These are phyloP conservation scores for Globisporangium cederbergense DNA, from an alignment of 352 stramenopile species.

Conservation along the genomic window DNA sequence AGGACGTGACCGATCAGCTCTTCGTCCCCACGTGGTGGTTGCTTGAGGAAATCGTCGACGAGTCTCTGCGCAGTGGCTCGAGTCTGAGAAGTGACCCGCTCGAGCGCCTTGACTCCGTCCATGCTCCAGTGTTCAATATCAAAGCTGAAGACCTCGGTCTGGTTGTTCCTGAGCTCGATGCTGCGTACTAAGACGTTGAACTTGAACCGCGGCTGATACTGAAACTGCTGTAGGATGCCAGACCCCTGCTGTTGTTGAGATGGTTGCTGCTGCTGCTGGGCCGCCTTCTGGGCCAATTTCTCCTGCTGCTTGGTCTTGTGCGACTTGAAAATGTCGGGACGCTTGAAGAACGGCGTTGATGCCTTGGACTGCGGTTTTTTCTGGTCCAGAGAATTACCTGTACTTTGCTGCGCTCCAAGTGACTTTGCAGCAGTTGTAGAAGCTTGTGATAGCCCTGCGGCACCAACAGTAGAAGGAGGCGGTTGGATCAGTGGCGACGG, in stretches of 20 bases:
- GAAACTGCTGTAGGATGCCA: background rate
- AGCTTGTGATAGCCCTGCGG: background rate
- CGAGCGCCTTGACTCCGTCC: background rate
- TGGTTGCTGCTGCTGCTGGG: background rate
- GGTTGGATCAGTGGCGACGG: background rate
- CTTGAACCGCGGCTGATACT: conserved; percentile 5
- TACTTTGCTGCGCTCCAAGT: background rate
- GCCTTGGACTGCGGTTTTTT: background rate
- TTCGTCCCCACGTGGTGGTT: conserved; percentile 38
- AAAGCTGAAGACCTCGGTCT: conserved; percentile 13
- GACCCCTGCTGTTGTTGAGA: background rate
- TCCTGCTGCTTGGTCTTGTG: conserved; percentile 16
- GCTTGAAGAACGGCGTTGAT: conserved; percentile 23
- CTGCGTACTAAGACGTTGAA: conserved; percentile 15
- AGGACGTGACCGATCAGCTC: conserved; percentile 41
- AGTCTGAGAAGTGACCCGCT: background rate
- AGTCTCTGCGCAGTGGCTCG: background rate
- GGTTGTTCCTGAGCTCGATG: background rate
- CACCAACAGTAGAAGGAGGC: background rate
- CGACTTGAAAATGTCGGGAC: conserved; percentile 23
- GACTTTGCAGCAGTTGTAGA: background rate
- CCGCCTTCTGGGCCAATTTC: background rate
- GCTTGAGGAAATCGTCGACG: conserved; percentile 16
- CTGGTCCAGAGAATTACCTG: background rate
- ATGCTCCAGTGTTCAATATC: conserved; percentile 8